Evolutionary conservation across 1,284 basidiomycete genomes (phyloP).

Genomic region (Papiliotrema terrestris): DNA sequence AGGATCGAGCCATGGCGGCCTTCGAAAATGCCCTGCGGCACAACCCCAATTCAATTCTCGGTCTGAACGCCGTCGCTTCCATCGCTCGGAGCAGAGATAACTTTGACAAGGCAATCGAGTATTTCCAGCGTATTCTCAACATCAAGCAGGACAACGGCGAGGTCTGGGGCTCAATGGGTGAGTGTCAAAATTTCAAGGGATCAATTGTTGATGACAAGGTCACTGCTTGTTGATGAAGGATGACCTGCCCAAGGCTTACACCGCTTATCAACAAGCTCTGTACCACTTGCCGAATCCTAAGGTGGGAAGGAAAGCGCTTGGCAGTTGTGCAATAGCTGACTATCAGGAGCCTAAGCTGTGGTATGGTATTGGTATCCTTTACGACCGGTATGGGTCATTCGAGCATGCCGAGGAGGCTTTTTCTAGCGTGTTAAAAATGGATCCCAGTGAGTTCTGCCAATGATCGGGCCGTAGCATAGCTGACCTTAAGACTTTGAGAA

Average conservation of each 20-base stretch:
- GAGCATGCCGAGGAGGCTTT: slow-evolving; percentile 99
- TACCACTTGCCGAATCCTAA: slow-evolving; percentile 95
- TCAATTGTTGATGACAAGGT: slow-evolving; percentile 39
- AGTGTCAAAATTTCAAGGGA: slow-evolving; percentile 19
- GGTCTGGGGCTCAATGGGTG: slow-evolving; percentile 88
- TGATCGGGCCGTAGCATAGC: not conserved
- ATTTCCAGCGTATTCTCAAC: slow-evolving; percentile 83
- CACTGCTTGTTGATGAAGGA: slow-evolving; percentile 99
- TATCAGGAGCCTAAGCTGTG: slow-evolving; percentile 95
- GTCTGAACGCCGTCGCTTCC: slow-evolving; percentile 78
- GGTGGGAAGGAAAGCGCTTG: slow-evolving; percentile 49
- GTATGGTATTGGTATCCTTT: slow-evolving; percentile 99
- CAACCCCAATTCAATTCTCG: slow-evolving; percentile 81
- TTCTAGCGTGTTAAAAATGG: slow-evolving; percentile 92
- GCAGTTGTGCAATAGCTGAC: slow-evolving; percentile 1
- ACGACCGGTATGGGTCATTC: slow-evolving; percentile 95
- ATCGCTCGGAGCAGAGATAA: slow-evolving; percentile 57
- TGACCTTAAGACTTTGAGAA: slow-evolving; percentile 80
- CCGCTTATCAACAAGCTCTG: slow-evolving; percentile 96
- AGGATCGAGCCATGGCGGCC: slow-evolving; percentile 79
- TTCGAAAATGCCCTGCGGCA: slow-evolving; percentile 90
- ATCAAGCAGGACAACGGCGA: slow-evolving; percentile 90
- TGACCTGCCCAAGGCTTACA: slow-evolving; percentile 96
- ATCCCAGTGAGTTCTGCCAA: slow-evolving; percentile 63
- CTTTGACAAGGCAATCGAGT: slow-evolving; percentile 72